A percentile compares a stretch with the other conserved stretches of the same genome.
Evolutionary conservation across 257 asterid species (phyloP).

Genomic region (Plantago major): DNA sequence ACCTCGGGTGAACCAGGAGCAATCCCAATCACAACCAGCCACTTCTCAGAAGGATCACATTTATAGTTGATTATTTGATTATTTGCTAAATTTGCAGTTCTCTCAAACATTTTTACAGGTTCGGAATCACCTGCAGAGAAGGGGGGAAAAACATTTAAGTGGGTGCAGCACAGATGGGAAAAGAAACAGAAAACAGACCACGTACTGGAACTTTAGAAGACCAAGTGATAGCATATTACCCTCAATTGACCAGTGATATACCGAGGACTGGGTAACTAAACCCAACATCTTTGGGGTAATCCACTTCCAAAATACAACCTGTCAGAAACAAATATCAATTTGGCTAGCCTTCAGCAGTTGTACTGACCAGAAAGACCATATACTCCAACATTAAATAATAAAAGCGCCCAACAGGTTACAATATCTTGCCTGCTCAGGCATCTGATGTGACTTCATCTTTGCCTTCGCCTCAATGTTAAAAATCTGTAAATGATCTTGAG

Average conservation of each 20-base stretch:
- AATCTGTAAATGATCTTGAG: slow-evolving; percentile 95
- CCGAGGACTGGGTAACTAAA: slow-evolving; percentile 85
- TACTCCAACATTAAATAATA: slow-evolving; percentile 15
- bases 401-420: slow-evolving; percentile 1
- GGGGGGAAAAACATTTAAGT: slow-evolving; percentile 13
- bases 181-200: slow-evolving; percentile 5
- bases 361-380: slow-evolving; percentile 10
- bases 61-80: slow-evolving; percentile 91
- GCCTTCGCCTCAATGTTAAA: slow-evolving; percentile 96
- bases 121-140: slow-evolving; percentile 73
- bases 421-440: slow-evolving; percentile 91
- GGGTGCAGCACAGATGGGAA: slow-evolving; percentile 8
- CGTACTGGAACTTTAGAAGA: not conserved
- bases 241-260: slow-evolving; percentile 93
- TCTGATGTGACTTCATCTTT: slow-evolving; percentile 88
- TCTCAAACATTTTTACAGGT: slow-evolving; percentile 91
- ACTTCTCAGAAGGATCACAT: slow-evolving; percentile 96
- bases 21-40: slow-evolving; percentile 96
- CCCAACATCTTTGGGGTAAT: slow-evolving; percentile 89
- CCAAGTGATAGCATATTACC: slow-evolving; percentile 37
- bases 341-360: slow-evolving; percentile 7
- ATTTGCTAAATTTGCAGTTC: slow-evolving; percentile 88
- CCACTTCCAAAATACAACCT: slow-evolving; percentile 99
- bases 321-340: slow-evolving; percentile 21
- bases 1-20: slow-evolving; percentile 99